These are phyloP conservation scores for Calonectria multiphialidica DNA, from an alignment of 2,329 filamentous ascomycete genomes.

Conservation along the genomic window DNA sequence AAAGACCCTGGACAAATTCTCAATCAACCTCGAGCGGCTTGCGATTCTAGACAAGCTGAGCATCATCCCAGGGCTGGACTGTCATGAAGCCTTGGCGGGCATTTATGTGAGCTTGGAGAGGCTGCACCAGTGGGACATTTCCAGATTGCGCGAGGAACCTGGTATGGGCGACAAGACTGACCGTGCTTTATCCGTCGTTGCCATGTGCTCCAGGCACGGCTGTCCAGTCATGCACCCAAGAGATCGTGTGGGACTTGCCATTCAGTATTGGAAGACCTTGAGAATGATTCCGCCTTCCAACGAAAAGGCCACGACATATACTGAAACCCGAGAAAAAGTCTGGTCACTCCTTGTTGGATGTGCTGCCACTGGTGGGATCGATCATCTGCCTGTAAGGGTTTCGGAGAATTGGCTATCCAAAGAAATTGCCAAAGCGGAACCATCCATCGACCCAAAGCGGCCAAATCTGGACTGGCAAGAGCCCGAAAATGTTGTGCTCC, in stretches of 20 bases:
- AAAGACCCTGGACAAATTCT: constrained; percentile 78
- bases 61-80: constrained; percentile 75
- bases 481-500: constrained; percentile 73
- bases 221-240: constrained; percentile 78
- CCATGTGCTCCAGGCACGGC: constrained; percentile 78
- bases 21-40: constrained; percentile 77
- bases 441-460: constrained; percentile 55
- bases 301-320: constrained; percentile 51
- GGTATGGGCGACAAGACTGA: constrained; percentile 59
- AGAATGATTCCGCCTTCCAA: constrained; percentile 58
- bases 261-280: constrained; percentile 83
- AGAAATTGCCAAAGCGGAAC: constrained; percentile 69
- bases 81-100: constrained; percentile 81
- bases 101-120: constrained; percentile 77
- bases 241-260: constrained; percentile 74
- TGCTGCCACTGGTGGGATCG: constrained; percentile 58
- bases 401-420: constrained; percentile 81
- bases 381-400: constrained; percentile 73
- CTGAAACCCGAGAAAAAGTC: constrained; percentile 60
- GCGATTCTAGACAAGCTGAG: constrained; percentile 80
- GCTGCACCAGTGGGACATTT: constrained; percentile 79
- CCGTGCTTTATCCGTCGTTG: constrained; percentile 65
- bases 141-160: constrained; percentile 64
- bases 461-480: constrained; percentile 78
- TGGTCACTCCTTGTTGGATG: constrained; percentile 80